Conservation (phyloP, 768 basidiomycete genomes). For the Termitomyces sp. region DNA sequence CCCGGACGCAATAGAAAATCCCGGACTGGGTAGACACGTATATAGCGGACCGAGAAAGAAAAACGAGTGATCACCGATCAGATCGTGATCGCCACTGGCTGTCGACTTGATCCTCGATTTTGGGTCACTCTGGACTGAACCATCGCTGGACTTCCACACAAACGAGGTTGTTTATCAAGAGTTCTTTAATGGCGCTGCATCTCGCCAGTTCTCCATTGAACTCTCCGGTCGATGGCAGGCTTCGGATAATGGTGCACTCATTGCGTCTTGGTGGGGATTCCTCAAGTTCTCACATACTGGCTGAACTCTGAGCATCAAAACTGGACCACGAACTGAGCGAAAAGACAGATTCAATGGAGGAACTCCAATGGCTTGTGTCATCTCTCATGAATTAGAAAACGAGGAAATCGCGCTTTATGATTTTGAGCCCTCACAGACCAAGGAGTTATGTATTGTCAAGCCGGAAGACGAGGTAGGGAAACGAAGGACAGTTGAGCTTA, state of each 20-base stretch:
- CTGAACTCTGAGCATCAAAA: conserved; percentile 1
- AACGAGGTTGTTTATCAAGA: background rate
- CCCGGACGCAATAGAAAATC: no score
- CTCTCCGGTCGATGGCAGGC: conserved; percentile 4
- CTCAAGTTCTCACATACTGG: conserved; percentile 3
- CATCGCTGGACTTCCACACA: background rate
- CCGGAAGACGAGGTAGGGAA: background rate
- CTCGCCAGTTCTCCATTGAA: background rate
- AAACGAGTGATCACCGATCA: no score
- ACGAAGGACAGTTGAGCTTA: conserved; percentile 1
- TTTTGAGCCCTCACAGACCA: conserved; percentile 1
- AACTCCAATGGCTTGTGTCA: conserved; percentile 5
- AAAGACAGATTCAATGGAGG: conserved; percentile 9
- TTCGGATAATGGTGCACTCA: background rate
- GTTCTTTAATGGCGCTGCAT: background rate
- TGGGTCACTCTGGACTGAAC: background rate
- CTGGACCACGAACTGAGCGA: background rate
- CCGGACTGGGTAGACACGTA: no score
- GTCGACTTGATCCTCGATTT: no score
- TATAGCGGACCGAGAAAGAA: no score
- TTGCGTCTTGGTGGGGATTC: conserved; percentile 6
- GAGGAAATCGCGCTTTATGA: background rate
- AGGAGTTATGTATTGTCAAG: background rate
- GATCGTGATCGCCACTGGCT: no score
- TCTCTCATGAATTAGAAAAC: background rate